These are phyloP conservation scores for Ceratocystis diversiconidia DNA, from an alignment of 2,329 filamentous ascomycete species.

Conservation along the genomic window DNA sequence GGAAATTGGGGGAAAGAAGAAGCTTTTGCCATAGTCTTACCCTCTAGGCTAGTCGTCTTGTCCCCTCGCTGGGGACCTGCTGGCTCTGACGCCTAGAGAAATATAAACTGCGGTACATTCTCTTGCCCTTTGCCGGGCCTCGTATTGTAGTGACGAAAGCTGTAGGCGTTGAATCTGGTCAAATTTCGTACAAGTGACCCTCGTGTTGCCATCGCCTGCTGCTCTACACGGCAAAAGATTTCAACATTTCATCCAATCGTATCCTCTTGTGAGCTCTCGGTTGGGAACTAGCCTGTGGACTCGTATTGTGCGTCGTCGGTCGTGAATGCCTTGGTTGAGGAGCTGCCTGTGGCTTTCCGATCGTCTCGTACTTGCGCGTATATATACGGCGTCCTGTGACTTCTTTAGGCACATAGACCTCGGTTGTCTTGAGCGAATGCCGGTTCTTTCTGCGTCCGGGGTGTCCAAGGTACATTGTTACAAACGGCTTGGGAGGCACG, in stretches of 20 bases:
- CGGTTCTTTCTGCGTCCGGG: background rate
- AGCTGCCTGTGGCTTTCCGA: background rate
- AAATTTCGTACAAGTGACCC: too few relatives aligned
- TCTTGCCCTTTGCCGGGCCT: background rate
- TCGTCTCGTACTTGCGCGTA: background rate
- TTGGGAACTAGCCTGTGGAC: constrained; percentile 20
- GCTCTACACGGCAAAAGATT: background rate
- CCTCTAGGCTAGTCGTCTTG: constrained; percentile 30
- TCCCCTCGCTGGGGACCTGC: constrained; percentile 1
- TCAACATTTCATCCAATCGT: constrained; percentile 25
- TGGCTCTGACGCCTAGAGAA: constrained; percentile 24
- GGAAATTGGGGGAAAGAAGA: constrained; percentile 57
- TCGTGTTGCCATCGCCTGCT: too few relatives aligned
- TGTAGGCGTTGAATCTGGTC: too few relatives aligned
- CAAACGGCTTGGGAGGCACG: constrained; percentile 11
- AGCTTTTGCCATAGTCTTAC: constrained; percentile 29
- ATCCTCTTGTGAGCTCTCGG: constrained; percentile 24
- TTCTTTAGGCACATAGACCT: background rate
- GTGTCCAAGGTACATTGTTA: constrained; percentile 1
- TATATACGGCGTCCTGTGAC: background rate
- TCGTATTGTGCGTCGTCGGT: background rate
- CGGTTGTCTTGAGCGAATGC: background rate
- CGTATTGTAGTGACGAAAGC: background rate
- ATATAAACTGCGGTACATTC: constrained; percentile 25
- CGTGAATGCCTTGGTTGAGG: background rate